phyloP scores from a whole-genome alignment of 805 yeast species.

The Candida saitoana region DNA sequence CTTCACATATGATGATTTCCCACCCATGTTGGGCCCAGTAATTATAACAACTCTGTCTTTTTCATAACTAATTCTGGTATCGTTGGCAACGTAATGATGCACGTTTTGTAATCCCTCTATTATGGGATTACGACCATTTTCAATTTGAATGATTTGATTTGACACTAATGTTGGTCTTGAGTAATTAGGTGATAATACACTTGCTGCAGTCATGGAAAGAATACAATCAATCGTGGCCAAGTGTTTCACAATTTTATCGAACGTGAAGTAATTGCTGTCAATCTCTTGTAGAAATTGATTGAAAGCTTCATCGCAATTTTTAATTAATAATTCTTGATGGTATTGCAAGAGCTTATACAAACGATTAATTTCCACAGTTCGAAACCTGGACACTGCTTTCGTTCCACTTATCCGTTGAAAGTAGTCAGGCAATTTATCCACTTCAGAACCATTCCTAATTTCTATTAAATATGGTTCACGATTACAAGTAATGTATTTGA shows the following conservation, averaged over 20 bases:
- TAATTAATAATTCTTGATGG: slow-evolving; percentile 51
- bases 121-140: slow-evolving; percentile 63
- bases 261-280: slow-evolving; percentile 29
- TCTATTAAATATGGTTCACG: slow-evolving; percentile 76
- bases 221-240: slow-evolving; percentile 64
- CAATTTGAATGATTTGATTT: slow-evolving; percentile 42
- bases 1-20: slow-evolving; percentile 72
- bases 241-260: slow-evolving; percentile 39
- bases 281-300: slow-evolving; percentile 32
- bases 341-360: slow-evolving; percentile 56
- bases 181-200: slow-evolving; percentile 43
- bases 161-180: slow-evolving; percentile 49
- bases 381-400: slow-evolving; percentile 62
- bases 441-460: slow-evolving; percentile 54
- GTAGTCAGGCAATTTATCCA: slow-evolving; percentile 57
- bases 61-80: slow-evolving; percentile 45
- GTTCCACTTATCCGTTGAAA: slow-evolving; percentile 80
- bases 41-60: slow-evolving; percentile 54
- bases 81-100: slow-evolving; percentile 60
- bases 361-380: slow-evolving; percentile 55
- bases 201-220: slow-evolving; percentile 59
- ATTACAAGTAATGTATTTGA: slow-evolving; percentile 52
- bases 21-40: slow-evolving; percentile 90
- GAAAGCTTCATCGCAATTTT: slow-evolving; percentile 47
- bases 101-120: slow-evolving; percentile 45